Conservation (phyloP, 2,329 filamentous ascomycete species). For the Colletotrichum kahawae region DNA sequence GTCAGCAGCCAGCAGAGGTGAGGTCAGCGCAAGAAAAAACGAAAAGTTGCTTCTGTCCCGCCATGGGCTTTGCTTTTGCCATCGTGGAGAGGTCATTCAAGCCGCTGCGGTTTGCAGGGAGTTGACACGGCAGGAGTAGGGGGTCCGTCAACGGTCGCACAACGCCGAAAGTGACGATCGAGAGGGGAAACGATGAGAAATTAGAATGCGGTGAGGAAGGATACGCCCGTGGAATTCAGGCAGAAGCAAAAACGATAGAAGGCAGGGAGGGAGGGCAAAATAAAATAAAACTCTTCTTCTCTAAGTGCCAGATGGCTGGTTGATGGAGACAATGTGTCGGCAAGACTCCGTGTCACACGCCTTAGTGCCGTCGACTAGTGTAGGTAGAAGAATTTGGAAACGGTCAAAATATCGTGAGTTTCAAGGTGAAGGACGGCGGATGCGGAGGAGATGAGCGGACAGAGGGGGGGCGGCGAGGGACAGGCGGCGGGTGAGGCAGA, state of each 20-base stretch:
- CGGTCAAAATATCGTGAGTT: neutral
- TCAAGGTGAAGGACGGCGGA: neutral
- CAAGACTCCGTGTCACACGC: slow-evolving; percentile 2
- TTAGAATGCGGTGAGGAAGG: neutral
- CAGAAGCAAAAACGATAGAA: neutral
- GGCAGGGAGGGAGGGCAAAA: neutral
- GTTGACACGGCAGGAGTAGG: neutral
- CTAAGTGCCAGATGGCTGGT: neutral
- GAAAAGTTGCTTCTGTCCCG: neutral
- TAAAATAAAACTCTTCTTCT: neutral
- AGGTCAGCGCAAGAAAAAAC: neutral
- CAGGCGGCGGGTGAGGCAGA: neutral
- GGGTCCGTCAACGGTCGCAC: neutral
- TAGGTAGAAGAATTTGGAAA: neutral
- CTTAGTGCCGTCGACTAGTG: neutral
- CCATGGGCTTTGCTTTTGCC: neutral
- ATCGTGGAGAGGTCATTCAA: neutral
- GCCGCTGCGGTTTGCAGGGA: neutral
- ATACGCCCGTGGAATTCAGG: neutral
- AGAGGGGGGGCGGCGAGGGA: too few relatives aligned
- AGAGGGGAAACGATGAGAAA: neutral
- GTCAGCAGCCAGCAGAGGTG: neutral
- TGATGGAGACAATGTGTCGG: neutral
- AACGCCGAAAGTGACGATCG: neutral
- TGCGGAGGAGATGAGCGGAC: neutral